Base-by-base conservation (phyloP, 306 rosid genomes). In the Rosa chinensis region DNA sequence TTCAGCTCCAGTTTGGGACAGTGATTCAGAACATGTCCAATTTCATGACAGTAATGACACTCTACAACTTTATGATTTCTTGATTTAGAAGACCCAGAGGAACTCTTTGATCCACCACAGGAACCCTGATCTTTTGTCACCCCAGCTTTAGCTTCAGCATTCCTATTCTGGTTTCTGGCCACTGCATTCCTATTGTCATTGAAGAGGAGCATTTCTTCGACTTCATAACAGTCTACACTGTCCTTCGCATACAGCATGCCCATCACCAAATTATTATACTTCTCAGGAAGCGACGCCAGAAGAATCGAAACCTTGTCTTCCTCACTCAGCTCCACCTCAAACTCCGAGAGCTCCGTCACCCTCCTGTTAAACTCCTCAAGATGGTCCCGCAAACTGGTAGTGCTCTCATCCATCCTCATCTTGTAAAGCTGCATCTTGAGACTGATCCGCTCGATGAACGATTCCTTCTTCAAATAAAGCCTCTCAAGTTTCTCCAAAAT, bases 261-360 rank as follows among this genome's bases (percentile, higher is more conserved):
- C 70, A 66, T 37, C 45, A 66, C 70, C 70, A 66, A 39, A 9
- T 17, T 14, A 39, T 66, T 66, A 66, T 66, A 66, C 70, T 17
- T 66, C 11, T 64, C 70, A 64, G 70, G 70, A 32, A 64, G 70
- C 5, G 70, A 35, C 5, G 70, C 44, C 4, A 66, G 70, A 13
- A 66, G 70, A 66, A 66, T 37, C 23, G 70, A 66, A 17, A 66
- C 70, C 70, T 37, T 66, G 47, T 66, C 47, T 7, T 66, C 70
- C 70, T 66, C 70, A 39, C 70, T 66, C 45, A 66, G 12, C 5
- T 16, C 42, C 70, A 66, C 70, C 16, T 66, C 70, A 66, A 35
- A 66, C 5, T 66, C 70, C 2, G 70, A 66, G 5, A 66, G 45
- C 21, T 66, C 47, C n/a, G 2, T 7, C 21, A 64, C 45, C 45